Evolutionary conservation across 2,329 filamentous ascomycete genomes (phyloP), one percentile per base, ranked within the genome.

Genomic region (Myriangium duriaei): DNA sequence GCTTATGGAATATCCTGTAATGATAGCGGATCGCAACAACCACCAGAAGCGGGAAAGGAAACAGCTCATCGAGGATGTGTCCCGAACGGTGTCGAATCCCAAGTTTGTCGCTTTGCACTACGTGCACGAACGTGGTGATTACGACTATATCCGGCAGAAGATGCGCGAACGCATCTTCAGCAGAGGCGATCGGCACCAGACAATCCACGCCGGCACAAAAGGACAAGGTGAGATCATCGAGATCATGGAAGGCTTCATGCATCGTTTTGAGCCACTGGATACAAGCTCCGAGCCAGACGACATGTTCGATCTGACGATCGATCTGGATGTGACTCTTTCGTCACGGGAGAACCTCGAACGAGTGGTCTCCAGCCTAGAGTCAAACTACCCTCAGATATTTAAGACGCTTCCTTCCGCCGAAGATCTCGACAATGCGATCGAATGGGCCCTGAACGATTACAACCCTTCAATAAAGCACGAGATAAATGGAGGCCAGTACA

Each of bases 151-250:
- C 44, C 74, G 82, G 31, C 65, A 73, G 40, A 68, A 88, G 16
- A 93, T 86, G 1, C 78, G 75, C 41, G 71, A 78, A 45, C 78
- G 91, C 34, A 84, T 98, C 1, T 64, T 95, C 13, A 71, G 75
- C 4, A 80, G 91, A 14, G 91, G 91, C 11, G 86, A 98, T 58
- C 96, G 96, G 52, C 91, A 98, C 57, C 91, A 98, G 61, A 98
- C 91, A 1, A 96, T 98, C 42, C 86, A 91, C 52, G 87, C 88
- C 9, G 68, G 64, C n/a, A 80, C 74, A 32, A 80, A 82, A 40
- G 73, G 80, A 31, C 61, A 68, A 32, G 63, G 69, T 12, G 88
- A 94, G 57, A 83, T 91, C 39, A 67, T 91, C 32, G 74, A 75
- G 4, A 93, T 98, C 49, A 96, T 98, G 91, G 83, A 95, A 49